Evolutionary conservation across 768 basidiomycete genomes (phyloP), one percentile per base, ranked within the genome.

Genomic region (Kondoa subrosea): DNA sequence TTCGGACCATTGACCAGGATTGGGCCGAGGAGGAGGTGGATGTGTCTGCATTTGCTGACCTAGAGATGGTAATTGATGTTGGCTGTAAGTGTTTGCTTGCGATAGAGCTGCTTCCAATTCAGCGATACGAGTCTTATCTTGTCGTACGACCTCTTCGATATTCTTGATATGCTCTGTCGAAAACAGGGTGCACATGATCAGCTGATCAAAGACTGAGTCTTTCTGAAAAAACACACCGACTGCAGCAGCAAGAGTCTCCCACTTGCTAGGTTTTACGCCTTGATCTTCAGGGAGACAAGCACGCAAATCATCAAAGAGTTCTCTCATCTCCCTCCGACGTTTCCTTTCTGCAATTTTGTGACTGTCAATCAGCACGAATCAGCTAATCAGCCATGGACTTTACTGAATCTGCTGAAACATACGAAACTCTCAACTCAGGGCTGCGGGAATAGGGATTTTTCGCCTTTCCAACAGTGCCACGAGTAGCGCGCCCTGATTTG

Each of bases 311-410:
- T 99, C 95, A 75, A 97, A 97, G 57, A 99, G 77, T 69, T 96
- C 92, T 76, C 95, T 95, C 95, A 99, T 99, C 79, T 99, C 95
- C 78, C 93, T 96, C 77, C 95, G 82, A 73, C 95, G 80, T 78
- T 97, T 96, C 69, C 95, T 81, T 79, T 99, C 95, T 1, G 95
- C 95, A 32, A 99, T 83, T 75, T 99, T 99, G 79, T 99, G 95
- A n/a, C n/a, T 1, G 89, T n/a, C n/a, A n/a, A n/a, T n/a, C n/a
- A n/a, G n/a, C n/a, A n/a, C n/a, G n/a, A n/a, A n/a, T n/a, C n/a
- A n/a, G n/a, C n/a, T n/a, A n/a, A n/a, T n/a, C n/a, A n/a, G n/a
- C n/a, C n/a, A n/a, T n/a, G n/a, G n/a, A n/a, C n/a, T n/a, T n/a
- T n/a, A n/a, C n/a, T n/a, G n/a, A n/a, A n/a, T n/a, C n/a, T n/a